Evolutionary conservation across 1,139 yeast species (phyloP), one percentile per base, ranked within the genome.

Genomic region (Candida tropicalis): DNA sequence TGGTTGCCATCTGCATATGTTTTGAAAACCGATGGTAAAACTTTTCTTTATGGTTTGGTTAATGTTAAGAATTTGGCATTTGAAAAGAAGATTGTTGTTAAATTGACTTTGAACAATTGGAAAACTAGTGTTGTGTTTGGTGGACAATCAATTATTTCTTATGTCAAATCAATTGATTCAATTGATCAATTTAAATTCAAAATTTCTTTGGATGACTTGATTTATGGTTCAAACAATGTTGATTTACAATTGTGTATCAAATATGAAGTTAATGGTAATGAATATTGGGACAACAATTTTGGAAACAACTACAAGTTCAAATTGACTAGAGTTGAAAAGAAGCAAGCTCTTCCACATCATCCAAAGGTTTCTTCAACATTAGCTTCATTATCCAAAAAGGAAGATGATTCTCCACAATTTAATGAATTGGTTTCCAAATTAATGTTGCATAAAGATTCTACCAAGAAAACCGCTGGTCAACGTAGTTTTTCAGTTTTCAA

Each of bases 51-150:
- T 18, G 76, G 77, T 3, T 54, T 62, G 35, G 58, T 73, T 25
- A 60, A 65, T 57, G 70, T 66, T 46, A 57, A 61, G 36, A 73
- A 73, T 53, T 49, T 72, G 32, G 70, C 68, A 7, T 72, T 60
- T 50, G 74, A 70, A 47, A 73, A 73, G 55, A 49, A 49, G 10
- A 49, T 73, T 34, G 56, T 58, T 35, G 52, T 72, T 35, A 73
- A 73, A 52, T 51, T 72, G 44, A 63, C 77, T 3, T 58, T 65
- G 42, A 64, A 72, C 50, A 56, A 60, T 43, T 73, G 79, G 79
- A 53, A 58, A 39, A 58, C 70, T 9, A 59, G 56, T 40, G 52
- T 66, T 40, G 58, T 61, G 25, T 60, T 66, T 46, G 60, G 62
- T 35, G 61, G 65, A 38, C 44, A 46, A 20, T 49, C 46, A 3